Evolutionary conservation across 1,139 yeast species (phyloP).

Genomic region (Ogataea hybrid): DNA sequence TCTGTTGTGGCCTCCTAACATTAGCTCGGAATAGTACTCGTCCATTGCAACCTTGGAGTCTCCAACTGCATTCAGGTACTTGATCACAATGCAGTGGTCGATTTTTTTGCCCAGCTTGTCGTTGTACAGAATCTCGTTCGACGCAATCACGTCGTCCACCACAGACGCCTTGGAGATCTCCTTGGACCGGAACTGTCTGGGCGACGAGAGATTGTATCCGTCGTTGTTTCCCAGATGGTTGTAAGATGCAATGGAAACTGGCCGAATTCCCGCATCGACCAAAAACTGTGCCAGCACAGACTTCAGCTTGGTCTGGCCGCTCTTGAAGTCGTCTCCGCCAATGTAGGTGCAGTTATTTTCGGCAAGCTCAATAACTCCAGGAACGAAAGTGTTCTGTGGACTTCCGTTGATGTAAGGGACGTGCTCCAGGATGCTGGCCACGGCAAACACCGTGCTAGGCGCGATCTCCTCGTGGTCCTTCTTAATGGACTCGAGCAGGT

Average conservation of each 20-base stretch:
- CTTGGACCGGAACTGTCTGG: constrained; percentile 91
- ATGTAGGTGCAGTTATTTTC: constrained; percentile 74
- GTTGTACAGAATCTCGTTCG: constrained; percentile 83
- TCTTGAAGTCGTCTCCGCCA: constrained; percentile 97
- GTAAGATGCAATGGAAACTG: constrained; percentile 90
- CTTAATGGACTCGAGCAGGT: constrained; percentile 72
- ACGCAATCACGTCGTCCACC: constrained; percentile 90
- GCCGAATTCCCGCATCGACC: constrained; percentile 97
- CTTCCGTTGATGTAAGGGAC: constrained; percentile 94
- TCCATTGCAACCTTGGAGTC: constrained; percentile 99
- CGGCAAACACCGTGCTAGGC: constrained; percentile 90
- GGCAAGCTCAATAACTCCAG: constrained; percentile 90
- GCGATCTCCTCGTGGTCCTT: constrained; percentile 79
- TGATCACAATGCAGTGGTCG: constrained; percentile 95
- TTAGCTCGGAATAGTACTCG: constrained; percentile 92
- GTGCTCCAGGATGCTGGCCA: constrained; percentile 85
- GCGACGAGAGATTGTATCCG: constrained; percentile 89
- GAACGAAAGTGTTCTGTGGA: constrained; percentile 96
- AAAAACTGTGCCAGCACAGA: constrained; percentile 93
- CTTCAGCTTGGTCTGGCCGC: constrained; percentile 94
- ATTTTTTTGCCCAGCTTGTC: constrained; percentile 74
- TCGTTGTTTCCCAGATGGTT: constrained; percentile 97
- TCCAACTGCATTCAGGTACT: constrained; percentile 91
- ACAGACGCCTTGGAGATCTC: constrained; percentile 93
- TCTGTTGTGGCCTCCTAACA: constrained; percentile 97